Percentiles rank a stretch among this genome's conserved stretches.
These are phyloP conservation scores for Candida yuanshanica DNA, from an alignment of 805 yeast genomes.

Conservation along the genomic window DNA sequence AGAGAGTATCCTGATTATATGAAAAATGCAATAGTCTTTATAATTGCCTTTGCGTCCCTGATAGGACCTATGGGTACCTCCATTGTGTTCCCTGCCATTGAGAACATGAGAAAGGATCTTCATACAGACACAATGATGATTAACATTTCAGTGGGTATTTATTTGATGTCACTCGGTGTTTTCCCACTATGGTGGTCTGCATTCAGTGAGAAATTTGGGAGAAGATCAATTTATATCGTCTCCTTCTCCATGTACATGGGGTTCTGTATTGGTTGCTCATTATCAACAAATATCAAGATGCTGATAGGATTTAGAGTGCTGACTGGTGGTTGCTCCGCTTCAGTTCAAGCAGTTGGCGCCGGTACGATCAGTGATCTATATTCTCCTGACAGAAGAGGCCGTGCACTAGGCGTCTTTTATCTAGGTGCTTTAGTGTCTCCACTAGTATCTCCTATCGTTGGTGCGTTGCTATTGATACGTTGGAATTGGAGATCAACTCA, in stretches of 20 bases:
- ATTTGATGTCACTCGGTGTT: conserved; percentile 65
- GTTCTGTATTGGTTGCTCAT: conserved; percentile 68
- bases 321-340: conserved; percentile 76
- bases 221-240: conserved; percentile 65
- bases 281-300: conserved; percentile 53
- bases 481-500: conserved; percentile 92
- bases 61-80: conserved; percentile 91
- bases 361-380: conserved; percentile 79
- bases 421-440: conserved; percentile 82
- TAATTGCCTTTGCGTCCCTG: conserved; percentile 69
- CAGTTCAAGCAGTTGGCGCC: conserved; percentile 87
- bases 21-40: conserved; percentile 51
- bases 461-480: conserved; percentile 63
- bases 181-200: conserved; percentile 90
- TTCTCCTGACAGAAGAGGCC: conserved; percentile 62
- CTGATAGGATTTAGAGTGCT: conserved; percentile 66
- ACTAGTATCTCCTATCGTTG: conserved; percentile 69
- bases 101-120: conserved; percentile 47
- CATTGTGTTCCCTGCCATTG: conserved; percentile 73
- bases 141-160: conserved; percentile 76
- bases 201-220: conserved; percentile 67
- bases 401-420: conserved; percentile 74
- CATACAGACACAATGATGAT: conserved; percentile 55
- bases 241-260: conserved; percentile 60
- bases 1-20: conserved; percentile 47